A percentile compares a stretch with the other conserved stretches of the same genome.
These are phyloP conservation scores for Penicillium simplicissimum DNA, from an alignment of 495 filamentous ascomycete species.

Conservation along the genomic window DNA sequence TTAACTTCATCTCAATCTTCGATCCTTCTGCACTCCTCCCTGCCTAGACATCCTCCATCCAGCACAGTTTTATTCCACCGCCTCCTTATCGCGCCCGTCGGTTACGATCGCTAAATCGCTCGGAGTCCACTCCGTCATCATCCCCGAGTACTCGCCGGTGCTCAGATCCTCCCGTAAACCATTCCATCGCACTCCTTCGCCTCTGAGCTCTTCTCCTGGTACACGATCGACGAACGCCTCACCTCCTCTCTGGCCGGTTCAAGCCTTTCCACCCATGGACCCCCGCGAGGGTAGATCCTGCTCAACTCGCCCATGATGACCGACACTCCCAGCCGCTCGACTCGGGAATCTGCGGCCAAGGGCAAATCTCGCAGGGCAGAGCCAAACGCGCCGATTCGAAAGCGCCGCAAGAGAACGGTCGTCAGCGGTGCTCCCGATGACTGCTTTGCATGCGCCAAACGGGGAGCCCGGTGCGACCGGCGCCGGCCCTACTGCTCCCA, in stretches of 20 bases:
- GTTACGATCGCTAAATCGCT: slow-evolving; percentile 2
- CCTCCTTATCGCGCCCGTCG: not conserved
- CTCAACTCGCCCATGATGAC: slow-evolving; percentile 20
- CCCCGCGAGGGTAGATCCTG: slow-evolving; percentile 13
- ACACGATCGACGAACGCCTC: not conserved
- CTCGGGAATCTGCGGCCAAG: slow-evolving; percentile 28
- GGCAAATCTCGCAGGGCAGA: slow-evolving; percentile 34
- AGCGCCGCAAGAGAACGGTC: slow-evolving; percentile 84
- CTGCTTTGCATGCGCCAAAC: slow-evolving; percentile 90
- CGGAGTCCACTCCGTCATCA: not conserved
- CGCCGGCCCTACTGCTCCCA: slow-evolving; percentile 93
- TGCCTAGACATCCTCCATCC: not conserved
- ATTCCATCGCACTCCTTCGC: not conserved
- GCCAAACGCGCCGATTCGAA: slow-evolving; percentile 48
- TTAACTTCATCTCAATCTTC: not conserved
- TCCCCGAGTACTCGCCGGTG: not conserved
- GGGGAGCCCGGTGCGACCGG: slow-evolving; percentile 83
- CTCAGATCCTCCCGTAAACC: slow-evolving; percentile 13
- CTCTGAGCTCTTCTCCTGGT: not conserved
- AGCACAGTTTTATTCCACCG: not conserved
- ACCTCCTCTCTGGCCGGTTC: not conserved
- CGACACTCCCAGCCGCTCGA: slow-evolving; percentile 14
- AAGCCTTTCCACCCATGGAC: slow-evolving; percentile 16
- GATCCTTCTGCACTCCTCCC: slow-evolving; percentile 9
- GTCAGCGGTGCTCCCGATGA: slow-evolving; percentile 90